Evolutionary conservation across 345 rosid species (phyloP).

Genomic region (Eutrema heterophyllum): DNA sequence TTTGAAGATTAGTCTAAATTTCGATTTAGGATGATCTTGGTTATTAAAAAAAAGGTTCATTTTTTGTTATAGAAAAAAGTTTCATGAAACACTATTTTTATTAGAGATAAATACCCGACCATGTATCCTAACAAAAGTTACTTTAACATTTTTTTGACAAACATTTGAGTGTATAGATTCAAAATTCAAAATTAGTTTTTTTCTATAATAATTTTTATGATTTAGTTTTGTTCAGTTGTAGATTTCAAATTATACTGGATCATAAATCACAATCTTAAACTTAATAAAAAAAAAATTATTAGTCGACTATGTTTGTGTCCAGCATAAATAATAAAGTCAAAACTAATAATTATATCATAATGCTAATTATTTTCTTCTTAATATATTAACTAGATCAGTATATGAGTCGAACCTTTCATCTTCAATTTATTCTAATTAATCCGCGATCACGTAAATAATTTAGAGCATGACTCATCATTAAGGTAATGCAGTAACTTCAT

Average conservation of each 20-base stretch:
- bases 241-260: background rate
- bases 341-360: no score
- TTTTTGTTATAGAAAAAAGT: background rate
- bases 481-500: slow-evolving; percentile 14
- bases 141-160: background rate
- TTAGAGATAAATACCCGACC: background rate
- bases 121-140: background rate
- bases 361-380: no score
- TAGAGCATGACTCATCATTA: slow-evolving; percentile 7
- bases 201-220: background rate
- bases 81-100: background rate
- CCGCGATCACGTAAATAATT: background rate
- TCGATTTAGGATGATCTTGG: no score
- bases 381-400: background rate
- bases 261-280: background rate
- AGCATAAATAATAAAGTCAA: no score
- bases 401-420: slow-evolving; percentile 2
- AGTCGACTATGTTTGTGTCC: background rate
- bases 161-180: background rate
- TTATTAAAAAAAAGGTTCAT: no score
- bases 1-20: no score
- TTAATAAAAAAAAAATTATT: no score
- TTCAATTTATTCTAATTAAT: slow-evolving; percentile 6
- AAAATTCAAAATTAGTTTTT: background rate
- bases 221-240: no score